Evolutionary conservation across 176 grass and related monocot genomes (phyloP), one percentile per base, ranked within the genome.

Genomic region (Zoysia pacifica): DNA sequence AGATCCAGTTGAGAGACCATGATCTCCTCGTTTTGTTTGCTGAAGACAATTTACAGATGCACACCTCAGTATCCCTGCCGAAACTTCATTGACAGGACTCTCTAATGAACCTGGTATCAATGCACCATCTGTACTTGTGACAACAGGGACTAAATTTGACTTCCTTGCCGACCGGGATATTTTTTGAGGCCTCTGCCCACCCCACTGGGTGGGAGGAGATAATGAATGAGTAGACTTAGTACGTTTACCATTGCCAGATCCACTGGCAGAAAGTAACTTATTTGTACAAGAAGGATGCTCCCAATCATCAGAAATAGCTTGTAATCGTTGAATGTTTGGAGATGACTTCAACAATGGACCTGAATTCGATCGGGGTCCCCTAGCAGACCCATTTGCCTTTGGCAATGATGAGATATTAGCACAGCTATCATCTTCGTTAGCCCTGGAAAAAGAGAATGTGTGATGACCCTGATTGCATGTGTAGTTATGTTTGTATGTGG

Each of bases 181-280:
- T 81, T 97, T 97, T 47, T 87, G 94, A 90, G 94, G 89, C 82
- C 94, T 97, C 62, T 97, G 94, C 45, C 86, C 87, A 89, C 73
- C 91, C 91, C 94, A 97, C 73, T 94, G 87, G 35, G 86, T 78
- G 9, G 94, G 87, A 80, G 89, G 89, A 58, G 94, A 91, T 78
- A 93, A 85, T 48, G 91, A 94, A 70, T 87, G 91, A 3, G 72
- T 82, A 54, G 82, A 79, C 68, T 91, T 88, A 0, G 91, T 69
- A 20, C 91, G 94, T 79, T 97, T 97, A 67, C 78, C 80, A 78
- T 83, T 94, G 79, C 82, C 67, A 46, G 74, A 59, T 70, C 94
- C 89, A 84, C 86, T 86, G 77, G 76, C 83, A 82, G 93, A 72
- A 82, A 79, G 84, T 59, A 82, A 70, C 83, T 97, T 97, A 85